These are phyloP conservation scores for Pachyrhizus erosus DNA, from an alignment of 306 rosid genomes.

Conservation along the genomic window DNA sequence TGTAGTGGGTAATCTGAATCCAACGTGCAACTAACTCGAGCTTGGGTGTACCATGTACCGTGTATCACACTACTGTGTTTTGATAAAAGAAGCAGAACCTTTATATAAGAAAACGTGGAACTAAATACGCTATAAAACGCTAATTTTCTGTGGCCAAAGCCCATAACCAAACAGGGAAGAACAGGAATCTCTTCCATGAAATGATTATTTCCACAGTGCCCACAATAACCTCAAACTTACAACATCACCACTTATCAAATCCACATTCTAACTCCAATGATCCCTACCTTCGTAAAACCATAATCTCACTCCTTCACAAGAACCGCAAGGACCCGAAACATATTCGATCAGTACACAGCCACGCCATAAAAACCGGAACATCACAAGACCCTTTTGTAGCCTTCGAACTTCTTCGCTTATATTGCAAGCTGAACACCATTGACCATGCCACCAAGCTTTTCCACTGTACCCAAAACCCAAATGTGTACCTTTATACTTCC, in stretches of 20 bases:
- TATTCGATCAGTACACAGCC: conserved; percentile 41
- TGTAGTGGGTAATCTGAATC: too few species aligned
- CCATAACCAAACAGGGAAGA: neutral
- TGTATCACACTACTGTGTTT: too few species aligned
- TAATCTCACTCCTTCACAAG: conserved; percentile 38
- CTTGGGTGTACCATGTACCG: too few species aligned
- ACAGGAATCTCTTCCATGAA: neutral
- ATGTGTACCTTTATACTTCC: conserved; percentile 59
- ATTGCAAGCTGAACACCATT: conserved; percentile 44
- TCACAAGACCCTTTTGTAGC: conserved; percentile 52
- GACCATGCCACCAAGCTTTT: conserved; percentile 51
- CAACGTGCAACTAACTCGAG: too few species aligned
- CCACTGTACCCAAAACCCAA: conserved; percentile 40
- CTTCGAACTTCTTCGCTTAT: conserved; percentile 53
- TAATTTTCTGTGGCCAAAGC: neutral
- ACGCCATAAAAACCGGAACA: conserved; percentile 40
- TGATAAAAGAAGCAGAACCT: too few species aligned
- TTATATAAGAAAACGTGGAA: too few species aligned
- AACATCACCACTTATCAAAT: conserved; percentile 5
- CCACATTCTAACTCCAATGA: conserved; percentile 20
- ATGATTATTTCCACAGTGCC: conserved; percentile 30
- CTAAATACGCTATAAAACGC: neutral
- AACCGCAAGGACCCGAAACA: conserved; percentile 42
- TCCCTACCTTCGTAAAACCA: conserved; percentile 8
- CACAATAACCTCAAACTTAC: conserved; percentile 8